Evolutionary conservation across 768 basidiomycete species (phyloP).

Genomic region (Pleurotus sapidus): DNA sequence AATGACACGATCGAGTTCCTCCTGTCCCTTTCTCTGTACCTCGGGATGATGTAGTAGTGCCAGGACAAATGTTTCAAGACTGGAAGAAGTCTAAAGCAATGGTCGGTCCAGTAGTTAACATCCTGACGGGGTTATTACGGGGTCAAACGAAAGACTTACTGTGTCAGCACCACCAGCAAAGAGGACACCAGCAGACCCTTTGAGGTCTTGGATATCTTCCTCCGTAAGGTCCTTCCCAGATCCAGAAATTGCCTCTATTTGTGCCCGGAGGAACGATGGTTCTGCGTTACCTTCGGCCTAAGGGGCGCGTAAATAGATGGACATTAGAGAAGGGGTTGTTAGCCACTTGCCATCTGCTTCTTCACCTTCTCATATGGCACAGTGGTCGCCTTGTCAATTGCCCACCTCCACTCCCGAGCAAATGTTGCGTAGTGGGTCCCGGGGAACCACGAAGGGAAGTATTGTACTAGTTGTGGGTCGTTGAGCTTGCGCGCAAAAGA

Average conservation of each 20-base stretch:
- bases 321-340: not conserved
- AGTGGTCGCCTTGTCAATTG: conserved; percentile 26
- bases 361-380: conserved; percentile 26
- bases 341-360: conserved; percentile 19
- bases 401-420: conserved; percentile 26
- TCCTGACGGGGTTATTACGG: not conserved
- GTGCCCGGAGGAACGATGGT: conserved; percentile 12
- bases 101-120: not conserved
- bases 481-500: conserved; percentile 1
- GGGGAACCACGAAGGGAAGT: conserved; percentile 37
- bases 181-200: conserved; percentile 23
- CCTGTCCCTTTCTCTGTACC: conserved; percentile 23
- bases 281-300: conserved; percentile 14
- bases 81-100: conserved; percentile 5
- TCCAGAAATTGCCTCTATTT: conserved; percentile 7
- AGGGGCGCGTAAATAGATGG: not conserved
- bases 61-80: conserved; percentile 17
- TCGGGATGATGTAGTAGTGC: conserved; percentile 25
- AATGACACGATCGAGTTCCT: conserved; percentile 24
- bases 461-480: conserved; percentile 24
- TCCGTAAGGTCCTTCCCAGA: not conserved
- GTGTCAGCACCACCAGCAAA: conserved; percentile 36
- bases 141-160: conserved; percentile 13
- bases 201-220: conserved; percentile 16
- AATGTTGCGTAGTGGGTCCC: conserved; percentile 31